phyloP scores from a whole-genome alignment of 768 basidiomycete genomes.

The Myochromella boudieri region DNA sequence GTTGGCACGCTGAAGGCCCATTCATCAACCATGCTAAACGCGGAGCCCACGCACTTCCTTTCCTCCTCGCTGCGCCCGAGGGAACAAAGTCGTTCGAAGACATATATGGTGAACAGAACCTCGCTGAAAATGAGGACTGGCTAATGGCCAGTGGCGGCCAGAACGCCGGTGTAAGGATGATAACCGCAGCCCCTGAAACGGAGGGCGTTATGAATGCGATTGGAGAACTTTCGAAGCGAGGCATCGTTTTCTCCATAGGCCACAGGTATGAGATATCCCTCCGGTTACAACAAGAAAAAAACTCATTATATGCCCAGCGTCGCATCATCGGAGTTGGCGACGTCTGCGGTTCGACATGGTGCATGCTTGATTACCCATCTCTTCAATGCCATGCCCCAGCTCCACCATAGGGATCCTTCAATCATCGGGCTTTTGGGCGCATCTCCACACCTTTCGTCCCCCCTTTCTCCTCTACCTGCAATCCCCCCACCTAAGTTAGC shows the following conservation, averaged over 20 bases:
- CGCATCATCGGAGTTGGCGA: conserved; percentile 74
- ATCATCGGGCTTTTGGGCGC: conserved; percentile 88
- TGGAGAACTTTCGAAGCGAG: conserved; percentile 54
- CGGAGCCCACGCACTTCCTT: conserved; percentile 76
- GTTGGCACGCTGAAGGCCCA: conserved; percentile 92
- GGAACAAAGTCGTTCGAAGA: conserved; percentile 70
- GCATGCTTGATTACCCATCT: conserved; percentile 89
- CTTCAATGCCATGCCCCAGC: conserved; percentile 91
- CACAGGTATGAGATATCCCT: conserved; percentile 59
- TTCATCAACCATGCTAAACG: conserved; percentile 82
- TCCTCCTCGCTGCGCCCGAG: conserved; percentile 60
- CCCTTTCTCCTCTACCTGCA: conserved; percentile 29
- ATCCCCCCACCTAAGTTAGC: conserved; percentile 14
- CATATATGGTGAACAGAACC: conserved; percentile 68
- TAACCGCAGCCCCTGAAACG: conserved; percentile 88
- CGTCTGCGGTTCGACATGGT: conserved; percentile 66
- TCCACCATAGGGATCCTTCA: conserved; percentile 89
- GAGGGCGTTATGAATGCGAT: conserved; percentile 78
- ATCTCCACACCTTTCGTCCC: conserved; percentile 57
- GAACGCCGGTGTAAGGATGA: conserved; percentile 66
- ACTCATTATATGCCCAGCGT: conserved; percentile 41
- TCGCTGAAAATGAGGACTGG: conserved; percentile 69
- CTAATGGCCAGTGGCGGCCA: conserved; percentile 47
- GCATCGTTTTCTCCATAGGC: conserved; percentile 82
- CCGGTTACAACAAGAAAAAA: neutral